Evolutionary conservation across 2,329 filamentous ascomycete species (phyloP).

Genomic region (Claviceps maximensis): DNA sequence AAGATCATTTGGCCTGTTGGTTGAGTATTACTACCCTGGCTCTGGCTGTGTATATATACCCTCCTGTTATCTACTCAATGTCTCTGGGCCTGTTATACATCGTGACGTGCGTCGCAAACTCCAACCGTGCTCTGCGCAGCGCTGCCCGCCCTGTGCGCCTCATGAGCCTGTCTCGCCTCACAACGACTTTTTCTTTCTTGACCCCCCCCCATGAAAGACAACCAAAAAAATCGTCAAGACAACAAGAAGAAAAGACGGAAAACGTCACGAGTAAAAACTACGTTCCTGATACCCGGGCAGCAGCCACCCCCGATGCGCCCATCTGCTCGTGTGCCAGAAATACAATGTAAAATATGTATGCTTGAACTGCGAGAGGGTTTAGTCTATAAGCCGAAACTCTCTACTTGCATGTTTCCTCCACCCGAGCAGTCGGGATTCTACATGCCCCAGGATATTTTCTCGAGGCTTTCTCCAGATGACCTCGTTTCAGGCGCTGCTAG

Average conservation of each 20-base stretch:
- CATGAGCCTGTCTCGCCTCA: not conserved
- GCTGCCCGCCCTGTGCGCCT: not conserved
- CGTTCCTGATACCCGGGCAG: not conserved
- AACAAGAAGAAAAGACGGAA: too few species aligned
- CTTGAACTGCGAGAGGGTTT: not conserved
- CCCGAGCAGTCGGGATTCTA: too few species aligned
- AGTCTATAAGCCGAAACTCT: not conserved
- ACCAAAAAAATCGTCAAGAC: too few species aligned
- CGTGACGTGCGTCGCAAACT: not conserved
- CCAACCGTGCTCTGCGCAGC: not conserved
- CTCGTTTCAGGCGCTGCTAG: not conserved
- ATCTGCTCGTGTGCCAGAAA: too few species aligned
- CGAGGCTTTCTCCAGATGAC: not conserved
- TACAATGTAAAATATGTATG: too few species aligned
- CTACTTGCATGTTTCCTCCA: not conserved
- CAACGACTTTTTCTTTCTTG: too few species aligned
- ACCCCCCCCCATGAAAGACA: too few species aligned
- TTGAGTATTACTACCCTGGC: not conserved
- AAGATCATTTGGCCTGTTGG: too few species aligned
- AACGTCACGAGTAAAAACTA: not conserved
- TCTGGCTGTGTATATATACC: not conserved
- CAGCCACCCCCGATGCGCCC: too few species aligned
- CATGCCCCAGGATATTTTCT: not conserved
- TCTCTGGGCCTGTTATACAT: not conserved
- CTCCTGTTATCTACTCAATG: not conserved